phyloP scores from a whole-genome alignment of 306 rosid genomes.

The Delonix regia region DNA sequence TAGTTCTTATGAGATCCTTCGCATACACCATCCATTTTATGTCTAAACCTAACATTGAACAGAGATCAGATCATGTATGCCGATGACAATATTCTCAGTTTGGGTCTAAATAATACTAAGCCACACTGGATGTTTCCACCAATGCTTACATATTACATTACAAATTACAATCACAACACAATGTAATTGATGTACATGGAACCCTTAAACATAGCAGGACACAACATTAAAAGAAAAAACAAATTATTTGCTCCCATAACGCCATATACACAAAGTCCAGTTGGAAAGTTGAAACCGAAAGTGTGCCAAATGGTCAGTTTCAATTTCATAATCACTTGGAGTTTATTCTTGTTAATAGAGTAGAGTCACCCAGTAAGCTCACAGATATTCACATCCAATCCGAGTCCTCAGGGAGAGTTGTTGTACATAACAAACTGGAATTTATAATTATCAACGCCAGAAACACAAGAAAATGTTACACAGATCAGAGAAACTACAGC shows the following conservation, averaged over 20 bases:
- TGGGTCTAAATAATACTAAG: not conserved
- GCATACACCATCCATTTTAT: not conserved
- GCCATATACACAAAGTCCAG: not conserved
- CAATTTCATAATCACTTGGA: not conserved
- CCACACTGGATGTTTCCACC: conserved; percentile 2
- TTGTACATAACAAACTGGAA: not conserved
- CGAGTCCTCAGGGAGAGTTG: conserved; percentile 10
- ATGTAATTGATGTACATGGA: not conserved
- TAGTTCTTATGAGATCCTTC: not conserved
- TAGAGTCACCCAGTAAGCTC: not conserved
- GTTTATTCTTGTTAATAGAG: not conserved
- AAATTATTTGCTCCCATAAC: not conserved
- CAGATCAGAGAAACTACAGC: not conserved
- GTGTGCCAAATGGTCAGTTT: not conserved
- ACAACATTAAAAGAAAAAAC: not conserved
- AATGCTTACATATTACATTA: not conserved
- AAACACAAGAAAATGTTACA: not conserved
- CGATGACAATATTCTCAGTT: not conserved
- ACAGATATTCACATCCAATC: conserved; percentile 25
- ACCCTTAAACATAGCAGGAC: not conserved
- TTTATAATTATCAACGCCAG: not conserved
- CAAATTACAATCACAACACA: not conserved
- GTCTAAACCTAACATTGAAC: not conserved
- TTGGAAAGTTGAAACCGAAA: not conserved
- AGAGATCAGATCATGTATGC: too few species aligned